Conservation (phyloP, 2,329 filamentous ascomycete genomes). For the Aschersonia sp. region DNA sequence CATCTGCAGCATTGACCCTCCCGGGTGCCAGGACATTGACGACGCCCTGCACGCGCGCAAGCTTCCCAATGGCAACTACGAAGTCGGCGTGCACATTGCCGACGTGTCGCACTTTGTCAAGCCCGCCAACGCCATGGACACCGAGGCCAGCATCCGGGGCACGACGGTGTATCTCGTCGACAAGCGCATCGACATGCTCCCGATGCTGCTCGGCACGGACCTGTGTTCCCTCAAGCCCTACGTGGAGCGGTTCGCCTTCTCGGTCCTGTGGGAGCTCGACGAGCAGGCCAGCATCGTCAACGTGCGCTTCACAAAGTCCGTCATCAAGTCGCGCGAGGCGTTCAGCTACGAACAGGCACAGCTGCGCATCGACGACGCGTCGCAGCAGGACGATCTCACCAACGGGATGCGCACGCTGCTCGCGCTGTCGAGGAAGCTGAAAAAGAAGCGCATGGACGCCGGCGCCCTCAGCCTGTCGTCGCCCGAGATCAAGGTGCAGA, state of each 20-base stretch:
- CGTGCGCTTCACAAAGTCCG: conserved; percentile 88
- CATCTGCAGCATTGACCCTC: conserved; percentile 94
- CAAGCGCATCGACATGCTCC: conserved; percentile 99
- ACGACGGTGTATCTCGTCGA: conserved; percentile 97
- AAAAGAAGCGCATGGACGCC: conserved; percentile 90
- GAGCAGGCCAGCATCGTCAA: conserved; percentile 72
- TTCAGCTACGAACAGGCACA: conserved; percentile 98
- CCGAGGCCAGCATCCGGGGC: conserved; percentile 82
- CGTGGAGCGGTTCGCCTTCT: conserved; percentile 86
- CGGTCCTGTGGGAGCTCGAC: conserved; percentile 78
- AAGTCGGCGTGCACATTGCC: conserved; percentile 95
- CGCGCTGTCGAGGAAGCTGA: conserved; percentile 80
- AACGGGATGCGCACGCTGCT: conserved; percentile 77
- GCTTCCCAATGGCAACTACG: conserved; percentile 82
- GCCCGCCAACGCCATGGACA: conserved; percentile 93
- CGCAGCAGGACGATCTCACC: conserved; percentile 80
- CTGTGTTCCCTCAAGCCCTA: conserved; percentile 94
- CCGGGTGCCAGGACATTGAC: conserved; percentile 95
- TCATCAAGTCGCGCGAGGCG: conserved; percentile 89
- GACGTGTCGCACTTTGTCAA: conserved; percentile 99
- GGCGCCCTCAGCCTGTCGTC: conserved; percentile 90
- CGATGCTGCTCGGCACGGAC: conserved; percentile 88
- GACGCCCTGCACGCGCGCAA: conserved; percentile 81
- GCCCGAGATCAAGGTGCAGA: conserved; percentile 93
- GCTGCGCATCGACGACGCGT: conserved; percentile 76